Evolutionary conservation across 192 early-diverging fungal species (phyloP).

Genomic region (Dimargaris cristalligena): DNA sequence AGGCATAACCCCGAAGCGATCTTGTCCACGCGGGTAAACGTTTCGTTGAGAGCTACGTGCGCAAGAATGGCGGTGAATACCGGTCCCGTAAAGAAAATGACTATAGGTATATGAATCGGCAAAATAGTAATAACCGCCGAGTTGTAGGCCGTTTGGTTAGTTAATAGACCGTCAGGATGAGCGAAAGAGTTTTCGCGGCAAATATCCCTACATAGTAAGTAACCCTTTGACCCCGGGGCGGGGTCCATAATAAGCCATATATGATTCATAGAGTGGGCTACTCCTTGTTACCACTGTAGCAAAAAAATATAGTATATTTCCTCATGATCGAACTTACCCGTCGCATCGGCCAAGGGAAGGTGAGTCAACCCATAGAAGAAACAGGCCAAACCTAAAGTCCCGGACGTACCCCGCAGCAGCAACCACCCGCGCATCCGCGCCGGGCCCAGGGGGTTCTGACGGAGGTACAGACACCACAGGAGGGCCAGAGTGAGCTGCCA

Average conservation of each 20-base stretch:
- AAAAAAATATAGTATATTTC: too few species aligned
- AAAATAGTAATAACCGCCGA: too few species aligned
- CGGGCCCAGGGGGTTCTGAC: conserved; percentile 37
- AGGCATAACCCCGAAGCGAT: conserved; percentile 35
- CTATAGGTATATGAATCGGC: too few species aligned
- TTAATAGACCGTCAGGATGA: too few species aligned
- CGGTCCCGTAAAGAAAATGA: conserved; percentile 59
- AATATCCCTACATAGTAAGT: too few species aligned
- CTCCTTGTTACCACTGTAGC: too few species aligned
- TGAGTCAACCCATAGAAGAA: conserved; percentile 56
- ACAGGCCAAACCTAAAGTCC: conserved; percentile 43
- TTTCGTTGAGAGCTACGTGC: conserved; percentile 37
- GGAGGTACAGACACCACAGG: conserved; percentile 29
- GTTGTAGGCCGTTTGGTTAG: too few species aligned
- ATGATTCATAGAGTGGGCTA: too few species aligned
- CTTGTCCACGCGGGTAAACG: conserved; percentile 38
- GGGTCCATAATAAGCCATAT: too few species aligned
- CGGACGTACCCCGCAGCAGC: conserved; percentile 41
- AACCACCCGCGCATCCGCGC: conserved; percentile 32
- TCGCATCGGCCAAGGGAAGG: conserved; percentile 56
- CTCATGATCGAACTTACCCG: conserved; percentile 17
- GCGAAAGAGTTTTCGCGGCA: too few species aligned
- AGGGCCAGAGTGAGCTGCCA: conserved; percentile 43
- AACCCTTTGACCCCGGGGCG: too few species aligned
- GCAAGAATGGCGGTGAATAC: conserved; percentile 61